Base-by-base conservation (phyloP, 2,329 filamentous ascomycete species). In the Elsinoe arachidis region DNA sequence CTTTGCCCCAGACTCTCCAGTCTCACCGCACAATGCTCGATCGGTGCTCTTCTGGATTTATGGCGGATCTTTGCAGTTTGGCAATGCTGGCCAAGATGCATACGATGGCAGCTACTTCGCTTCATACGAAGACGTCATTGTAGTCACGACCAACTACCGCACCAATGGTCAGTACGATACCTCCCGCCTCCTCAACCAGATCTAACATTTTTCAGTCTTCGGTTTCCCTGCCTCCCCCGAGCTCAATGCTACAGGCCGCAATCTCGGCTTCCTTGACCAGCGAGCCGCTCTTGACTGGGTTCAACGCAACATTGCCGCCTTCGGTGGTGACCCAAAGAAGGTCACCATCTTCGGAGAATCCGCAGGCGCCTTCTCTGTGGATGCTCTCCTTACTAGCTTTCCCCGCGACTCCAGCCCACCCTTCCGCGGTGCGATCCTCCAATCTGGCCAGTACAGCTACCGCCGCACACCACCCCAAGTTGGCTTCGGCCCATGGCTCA, bases 191-290 rank as follows among this genome's bases (percentile, higher is more conserved):
- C 6, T 3, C 23, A 6, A 6, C 3, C 23, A 26, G 23, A 26
- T 26, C 34, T 47, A 49, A 37, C 23, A 58, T 49, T 17, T 6
- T 11, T 14, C 26, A 65, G 69, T 70, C n/a, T 75, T 75, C 60
- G 73, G 73, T 10, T 76, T 76, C 63, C 67, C 69, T 62, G 62
- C 63, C 59, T 58, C 70, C 58, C 60, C 72, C 58, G 62, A 72
- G 61, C 57, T 74, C 7, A 70, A 70, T 4, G 23, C 63, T n/a
- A 62, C 58, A 1, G 62, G 62, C 5, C 65, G 64, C 21, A 72
- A 72, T 41, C 61, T 70, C 1, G 70, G 70, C n/a, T 70, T 72
- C 53, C 59, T 71, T 2, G 70, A 73, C 54, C 70, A 73, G 58
- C 61, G 70, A 6, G 60, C 67, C 14, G 70, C 63, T 30, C 62